These are phyloP conservation scores for Fusarium albidum DNA, from an alignment of 2,329 filamentous ascomycete genomes.

Conservation along the genomic window DNA sequence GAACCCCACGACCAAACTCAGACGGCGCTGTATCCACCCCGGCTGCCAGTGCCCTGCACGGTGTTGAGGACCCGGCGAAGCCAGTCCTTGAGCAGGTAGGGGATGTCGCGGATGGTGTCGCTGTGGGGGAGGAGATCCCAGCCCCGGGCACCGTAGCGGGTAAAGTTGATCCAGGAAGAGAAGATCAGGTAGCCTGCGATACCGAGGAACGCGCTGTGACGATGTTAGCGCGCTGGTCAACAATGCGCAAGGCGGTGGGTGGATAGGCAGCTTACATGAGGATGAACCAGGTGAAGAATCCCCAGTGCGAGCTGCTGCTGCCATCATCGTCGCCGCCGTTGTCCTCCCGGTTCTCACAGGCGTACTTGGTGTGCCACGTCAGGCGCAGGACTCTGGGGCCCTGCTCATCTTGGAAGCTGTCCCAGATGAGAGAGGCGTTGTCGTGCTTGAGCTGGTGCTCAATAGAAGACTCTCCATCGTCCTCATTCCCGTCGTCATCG, in stretches of 20 bases:
- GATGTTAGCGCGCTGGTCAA: constrained; percentile 33
- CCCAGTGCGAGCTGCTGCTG: constrained; percentile 72
- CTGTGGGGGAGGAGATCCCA: constrained; percentile 95
- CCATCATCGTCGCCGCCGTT: constrained; percentile 54
- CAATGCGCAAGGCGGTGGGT: too few species aligned
- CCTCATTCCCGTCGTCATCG: constrained; percentile 47
- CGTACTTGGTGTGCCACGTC: constrained; percentile 88
- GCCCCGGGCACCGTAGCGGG: constrained; percentile 90
- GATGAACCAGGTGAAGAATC: constrained; percentile 97
- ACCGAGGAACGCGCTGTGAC: constrained; percentile 79
- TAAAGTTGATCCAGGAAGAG: constrained; percentile 98
- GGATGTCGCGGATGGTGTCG: constrained; percentile 89
- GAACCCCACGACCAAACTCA: constrained; percentile 50
- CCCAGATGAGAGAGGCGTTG: constrained; percentile 74
- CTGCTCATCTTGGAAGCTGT: constrained; percentile 72
- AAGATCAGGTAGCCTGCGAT: constrained; percentile 94
- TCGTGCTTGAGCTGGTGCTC: constrained; percentile 64
- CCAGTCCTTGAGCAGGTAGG: constrained; percentile 93
- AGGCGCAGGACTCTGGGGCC: constrained; percentile 72
- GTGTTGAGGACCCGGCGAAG: constrained; percentile 80
- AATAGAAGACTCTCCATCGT: constrained; percentile 50
- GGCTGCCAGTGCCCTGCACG: constrained; percentile 81
- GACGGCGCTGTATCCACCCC: constrained; percentile 95
- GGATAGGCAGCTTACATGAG: constrained; percentile 75
- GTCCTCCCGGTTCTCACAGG: constrained; percentile 70